Base-by-base conservation (phyloP, 306 rosid species). In the Trifolium pratense region DNA sequence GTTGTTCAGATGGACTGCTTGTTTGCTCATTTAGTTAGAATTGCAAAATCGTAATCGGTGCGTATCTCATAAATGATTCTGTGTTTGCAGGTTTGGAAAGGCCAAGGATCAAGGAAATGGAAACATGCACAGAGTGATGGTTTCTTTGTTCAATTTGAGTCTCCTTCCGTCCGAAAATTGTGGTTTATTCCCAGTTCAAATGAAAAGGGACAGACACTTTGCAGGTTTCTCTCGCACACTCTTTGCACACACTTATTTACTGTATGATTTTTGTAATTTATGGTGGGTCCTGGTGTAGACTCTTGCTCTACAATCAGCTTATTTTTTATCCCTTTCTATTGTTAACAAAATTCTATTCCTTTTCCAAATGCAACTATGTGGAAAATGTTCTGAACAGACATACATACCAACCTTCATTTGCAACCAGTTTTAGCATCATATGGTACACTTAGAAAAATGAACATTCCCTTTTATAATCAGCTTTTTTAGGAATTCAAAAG, bases 71-170 rank as follows among this genome's bases (percentile, higher is more conserved):
- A 76, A 46, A 64, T 39, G 56, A 29, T 56, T 66, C 37, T 13
- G 2, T 62, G 23, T 80, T 75, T 79, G 71, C 87, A 95, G 99
- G 96, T 95, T 58, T 95, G 99, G 99, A 95, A 92, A 82, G 99
- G 99, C 40, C 97, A 91, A 83, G 99, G 99, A 73, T 84, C 92
- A 71, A 87, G 97, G 75, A 91, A 92, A 79, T 95, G 99, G 99
- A 95, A 59, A 80, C 89, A 95, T 71, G 99, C 93, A 26, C 97
- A 90, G 46, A 86, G 72, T 20, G 99, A 95, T 82, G 99, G 99
- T 63, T 87, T 95, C 84, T 95, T 95, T 78, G 80, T 87, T 79
- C 99, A 95, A 75, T 89, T 95, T 68, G 99, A 95, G 89, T 77
- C 93, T 23, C 84, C 97, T 64, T 80, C 85, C 45, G 16, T 84